These are phyloP conservation scores for Diaporthe vaccinii DNA, from an alignment of 2,329 filamentous ascomycete species.

Conservation along the genomic window DNA sequence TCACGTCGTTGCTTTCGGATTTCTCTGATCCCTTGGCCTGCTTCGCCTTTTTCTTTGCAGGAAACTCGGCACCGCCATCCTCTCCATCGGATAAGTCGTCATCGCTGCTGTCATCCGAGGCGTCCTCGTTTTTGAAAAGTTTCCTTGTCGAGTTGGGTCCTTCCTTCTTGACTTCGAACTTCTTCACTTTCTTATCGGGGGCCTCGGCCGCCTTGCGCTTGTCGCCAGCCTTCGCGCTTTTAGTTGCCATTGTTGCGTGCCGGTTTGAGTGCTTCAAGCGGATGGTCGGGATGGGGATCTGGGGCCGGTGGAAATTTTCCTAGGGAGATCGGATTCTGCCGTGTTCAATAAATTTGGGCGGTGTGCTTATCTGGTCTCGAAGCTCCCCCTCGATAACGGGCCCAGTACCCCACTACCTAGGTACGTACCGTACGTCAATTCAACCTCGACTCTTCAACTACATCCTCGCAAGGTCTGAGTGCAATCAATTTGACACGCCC, in stretches of 20 bases:
- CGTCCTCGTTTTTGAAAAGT: constrained; percentile 51
- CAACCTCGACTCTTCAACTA: not conserved
- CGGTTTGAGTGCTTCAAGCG: not conserved
- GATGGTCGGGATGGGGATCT: not conserved
- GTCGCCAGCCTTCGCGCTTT: constrained; percentile 59
- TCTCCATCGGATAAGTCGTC: constrained; percentile 63
- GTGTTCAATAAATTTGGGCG: constrained; percentile 26
- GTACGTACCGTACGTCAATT: constrained; percentile 8
- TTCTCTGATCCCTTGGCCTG: constrained; percentile 48
- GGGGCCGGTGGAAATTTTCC: constrained; percentile 32
- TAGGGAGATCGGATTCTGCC: constrained; percentile 36
- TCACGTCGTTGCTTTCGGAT: constrained; percentile 43
- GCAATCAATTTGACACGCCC: not conserved
- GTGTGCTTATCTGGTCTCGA: constrained; percentile 14
- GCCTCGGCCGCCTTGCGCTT: constrained; percentile 69
- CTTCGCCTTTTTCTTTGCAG: constrained; percentile 54
- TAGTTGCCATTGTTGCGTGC: constrained; percentile 61
- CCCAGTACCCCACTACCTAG: constrained; percentile 2
- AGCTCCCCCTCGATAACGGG: constrained; percentile 33
- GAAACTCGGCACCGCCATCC: constrained; percentile 65
- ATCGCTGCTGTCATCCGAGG: constrained; percentile 53
- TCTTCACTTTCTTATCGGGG: constrained; percentile 58
- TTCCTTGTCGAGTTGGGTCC: constrained; percentile 54
- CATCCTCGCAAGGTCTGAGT: not conserved
- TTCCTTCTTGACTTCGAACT: constrained; percentile 63